phyloP scores from a whole-genome alignment of 257 asterid genomes.

The Salvia splendens region DNA sequence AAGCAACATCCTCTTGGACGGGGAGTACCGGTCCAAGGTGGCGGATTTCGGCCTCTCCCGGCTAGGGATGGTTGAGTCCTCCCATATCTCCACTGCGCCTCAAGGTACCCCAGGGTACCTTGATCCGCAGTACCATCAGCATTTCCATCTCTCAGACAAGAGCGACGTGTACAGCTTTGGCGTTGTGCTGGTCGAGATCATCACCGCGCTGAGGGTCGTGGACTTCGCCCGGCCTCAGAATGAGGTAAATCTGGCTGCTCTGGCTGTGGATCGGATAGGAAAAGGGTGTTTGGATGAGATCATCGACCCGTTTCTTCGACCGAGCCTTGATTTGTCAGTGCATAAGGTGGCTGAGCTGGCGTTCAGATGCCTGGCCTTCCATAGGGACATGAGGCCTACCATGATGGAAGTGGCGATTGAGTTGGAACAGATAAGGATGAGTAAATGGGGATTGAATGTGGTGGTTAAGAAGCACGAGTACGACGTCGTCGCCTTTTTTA shows the following conservation, averaged over 20 bases:
- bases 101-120: conserved; percentile 83
- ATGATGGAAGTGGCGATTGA: conserved; percentile 77
- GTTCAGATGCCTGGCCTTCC: conserved; percentile 68
- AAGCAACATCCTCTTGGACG: conserved; percentile 69
- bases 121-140: conserved; percentile 74
- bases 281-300: conserved; percentile 57
- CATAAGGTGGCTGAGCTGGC: conserved; percentile 69
- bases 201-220: conserved; percentile 57
- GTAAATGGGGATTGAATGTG: conserved; percentile 40
- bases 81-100: conserved; percentile 77
- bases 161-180: conserved; percentile 83
- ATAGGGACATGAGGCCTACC: conserved; percentile 73
- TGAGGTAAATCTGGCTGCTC: conserved; percentile 58
- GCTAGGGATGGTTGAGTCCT: conserved; percentile 53
- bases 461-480: conserved; percentile 11
- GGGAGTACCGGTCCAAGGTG: conserved; percentile 57
- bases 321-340: conserved; percentile 36
- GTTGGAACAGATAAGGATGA: conserved; percentile 58
- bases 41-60: conserved; percentile 85
- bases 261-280: conserved; percentile 68
- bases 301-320: conserved; percentile 50
- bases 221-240: conserved; percentile 57
- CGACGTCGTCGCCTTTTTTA: conserved; percentile 19
- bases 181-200: conserved; percentile 70
- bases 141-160: conserved; percentile 69